Conservation (phyloP, 331 rosid genomes). For the Malus hybrid region DNA sequence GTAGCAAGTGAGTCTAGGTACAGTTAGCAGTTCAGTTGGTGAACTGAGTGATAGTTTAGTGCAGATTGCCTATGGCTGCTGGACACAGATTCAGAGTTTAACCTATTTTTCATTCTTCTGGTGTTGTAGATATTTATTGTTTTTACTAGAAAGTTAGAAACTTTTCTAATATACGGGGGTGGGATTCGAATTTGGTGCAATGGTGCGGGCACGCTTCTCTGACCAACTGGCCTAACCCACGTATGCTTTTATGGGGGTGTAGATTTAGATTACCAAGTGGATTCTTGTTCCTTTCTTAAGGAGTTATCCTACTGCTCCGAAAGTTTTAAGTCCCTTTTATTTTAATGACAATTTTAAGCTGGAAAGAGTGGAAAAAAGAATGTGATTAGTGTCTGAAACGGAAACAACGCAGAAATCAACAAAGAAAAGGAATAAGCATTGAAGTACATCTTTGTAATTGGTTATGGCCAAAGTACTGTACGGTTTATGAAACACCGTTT, state of each 20-base stretch:
- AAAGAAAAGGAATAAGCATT: neutral
- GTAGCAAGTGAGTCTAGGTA: too few species aligned
- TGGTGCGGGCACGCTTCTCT: too few species aligned
- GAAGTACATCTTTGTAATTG: neutral
- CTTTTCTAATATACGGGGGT: too few species aligned
- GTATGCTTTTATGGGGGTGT: neutral
- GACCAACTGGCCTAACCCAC: too few species aligned
- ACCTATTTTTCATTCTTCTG: neutral
- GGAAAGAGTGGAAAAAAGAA: neutral
- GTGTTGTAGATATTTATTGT: too few species aligned
- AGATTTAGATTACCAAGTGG: neutral
- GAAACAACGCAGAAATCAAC: neutral
- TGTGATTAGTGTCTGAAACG: neutral
- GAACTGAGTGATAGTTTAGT: neutral
- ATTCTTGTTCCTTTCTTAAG: neutral
- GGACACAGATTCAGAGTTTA: neutral
- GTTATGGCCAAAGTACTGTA: neutral
- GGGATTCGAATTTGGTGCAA: too few species aligned
- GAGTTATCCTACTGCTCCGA: neutral
- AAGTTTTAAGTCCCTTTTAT: neutral
- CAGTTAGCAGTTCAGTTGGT: neutral
- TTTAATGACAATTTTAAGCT: neutral
- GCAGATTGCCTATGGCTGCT: neutral
- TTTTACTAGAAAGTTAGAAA: too few species aligned
- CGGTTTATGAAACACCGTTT: neutral